Evolutionary conservation across 2,329 filamentous ascomycete species (phyloP), one percentile per base, ranked within the genome.

Genomic region (Cladosporium halotolerans): DNA sequence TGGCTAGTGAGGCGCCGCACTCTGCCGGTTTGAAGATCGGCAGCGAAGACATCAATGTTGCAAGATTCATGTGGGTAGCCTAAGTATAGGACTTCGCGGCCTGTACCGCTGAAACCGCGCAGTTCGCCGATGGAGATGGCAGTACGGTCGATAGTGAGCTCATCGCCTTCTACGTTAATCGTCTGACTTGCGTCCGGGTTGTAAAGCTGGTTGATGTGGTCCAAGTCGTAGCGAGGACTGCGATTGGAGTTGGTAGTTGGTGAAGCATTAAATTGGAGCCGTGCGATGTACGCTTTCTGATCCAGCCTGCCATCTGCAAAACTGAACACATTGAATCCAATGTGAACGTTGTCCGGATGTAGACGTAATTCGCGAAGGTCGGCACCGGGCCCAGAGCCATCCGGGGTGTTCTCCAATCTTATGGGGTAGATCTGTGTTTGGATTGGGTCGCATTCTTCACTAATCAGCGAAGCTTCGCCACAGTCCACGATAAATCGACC

Each of bases 41-140:
- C 66, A 2, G 73, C 73, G 51, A 70, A 76, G 6, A 76, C 57
- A 54, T 77, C 74, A 53, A 76, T 71, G 46, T 76, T 78, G 56
- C 60, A 70, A 1, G 73, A 72, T 58, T 78, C 73, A 7, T 47
- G 48, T 0, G 71, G 60, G 45, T 62, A 63, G 1, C 73, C 73
- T 7, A 76, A 61, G 58, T 75, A 76, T 0, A 65, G 68, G 13
- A 75, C 63, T 55, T 76, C 72, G 7, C 66, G 61, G 0, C 74
- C 73, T 3, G 61, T 64, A 6, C 73, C 73, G 9, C 56, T 72
- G 57, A 76, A 77, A 7, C 74, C 73, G 9, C 74, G 71, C 1
- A 76, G 62, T 61, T 78, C 74, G 5, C 74, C 74, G 0, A 76
- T 65, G 2, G 55, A 58, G 47, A 74, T 66, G 9, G 66, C 66